Percentiles rank a stretch among this genome's conserved stretches.
These are phyloP conservation scores for Pseudopyricularia javanii DNA, from an alignment of 2,329 filamentous ascomycete species.

Conservation along the genomic window DNA sequence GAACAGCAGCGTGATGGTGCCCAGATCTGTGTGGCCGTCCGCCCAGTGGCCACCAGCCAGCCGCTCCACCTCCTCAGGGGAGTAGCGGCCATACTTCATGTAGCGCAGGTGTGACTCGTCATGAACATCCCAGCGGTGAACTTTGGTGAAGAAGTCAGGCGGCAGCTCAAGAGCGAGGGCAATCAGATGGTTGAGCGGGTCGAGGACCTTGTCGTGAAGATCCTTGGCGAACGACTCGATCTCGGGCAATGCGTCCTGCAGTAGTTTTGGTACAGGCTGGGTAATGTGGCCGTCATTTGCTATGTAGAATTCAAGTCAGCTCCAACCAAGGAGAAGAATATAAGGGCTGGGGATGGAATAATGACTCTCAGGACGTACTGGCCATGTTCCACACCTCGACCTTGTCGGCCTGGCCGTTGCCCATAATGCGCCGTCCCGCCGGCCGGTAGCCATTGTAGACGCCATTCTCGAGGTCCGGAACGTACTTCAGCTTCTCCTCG, in stretches of 20 bases:
- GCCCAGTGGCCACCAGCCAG: slow-evolving; percentile 20
- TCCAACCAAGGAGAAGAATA: not conserved
- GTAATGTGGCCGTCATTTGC: slow-evolving; percentile 15
- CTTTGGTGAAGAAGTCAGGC: slow-evolving; percentile 37
- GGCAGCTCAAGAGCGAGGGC: slow-evolving; percentile 43
- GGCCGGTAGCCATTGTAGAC: slow-evolving; percentile 46
- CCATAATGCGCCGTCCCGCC: slow-evolving; percentile 17
- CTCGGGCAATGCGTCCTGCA: slow-evolving; percentile 35
- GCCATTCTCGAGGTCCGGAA: slow-evolving; percentile 30
- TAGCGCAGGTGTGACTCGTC: slow-evolving; percentile 46
- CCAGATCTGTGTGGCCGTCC: slow-evolving; percentile 38
- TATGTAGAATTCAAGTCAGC: not conserved
- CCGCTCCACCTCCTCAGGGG: slow-evolving; percentile 26
- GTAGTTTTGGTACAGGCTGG: slow-evolving; percentile 23
- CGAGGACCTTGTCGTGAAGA: slow-evolving; percentile 17
- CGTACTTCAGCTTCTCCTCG: slow-evolving; percentile 47
- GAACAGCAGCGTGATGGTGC: slow-evolving; percentile 39
- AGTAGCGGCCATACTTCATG: slow-evolving; percentile 42
- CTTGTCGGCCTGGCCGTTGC: slow-evolving; percentile 23
- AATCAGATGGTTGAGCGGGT: slow-evolving; percentile 21
- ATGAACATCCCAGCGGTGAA: slow-evolving; percentile 39
- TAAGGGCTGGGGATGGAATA: not conserved
- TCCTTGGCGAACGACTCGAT: slow-evolving; percentile 37
- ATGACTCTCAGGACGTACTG: slow-evolving; percentile 6
- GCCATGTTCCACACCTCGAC: slow-evolving; percentile 25